Evolutionary conservation across 305 asterid genomes (phyloP).

Genomic region (Solanum chacoense): DNA sequence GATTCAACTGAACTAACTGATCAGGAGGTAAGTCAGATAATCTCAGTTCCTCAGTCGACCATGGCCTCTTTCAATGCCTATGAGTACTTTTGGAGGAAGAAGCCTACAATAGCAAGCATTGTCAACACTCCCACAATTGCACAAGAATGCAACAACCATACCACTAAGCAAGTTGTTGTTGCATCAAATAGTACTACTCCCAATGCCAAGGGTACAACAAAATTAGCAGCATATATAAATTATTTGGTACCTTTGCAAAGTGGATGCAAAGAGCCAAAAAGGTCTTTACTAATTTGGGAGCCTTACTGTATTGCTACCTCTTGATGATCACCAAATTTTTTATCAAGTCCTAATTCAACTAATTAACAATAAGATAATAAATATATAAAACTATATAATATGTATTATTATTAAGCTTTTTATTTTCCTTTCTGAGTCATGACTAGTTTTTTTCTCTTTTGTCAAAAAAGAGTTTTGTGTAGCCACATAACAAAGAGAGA

Average conservation of each 20-base stretch:
- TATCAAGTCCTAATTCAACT: background rate
- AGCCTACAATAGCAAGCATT: background rate
- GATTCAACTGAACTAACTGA: background rate
- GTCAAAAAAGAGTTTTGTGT: background rate
- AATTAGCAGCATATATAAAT: background rate
- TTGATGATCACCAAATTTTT: constrained; percentile 4
- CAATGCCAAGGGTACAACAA: background rate
- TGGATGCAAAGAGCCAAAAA: constrained; percentile 23
- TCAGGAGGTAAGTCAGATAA: background rate
- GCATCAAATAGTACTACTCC: background rate
- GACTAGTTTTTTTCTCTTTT: background rate
- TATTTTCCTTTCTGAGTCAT: background rate
- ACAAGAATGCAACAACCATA: background rate
- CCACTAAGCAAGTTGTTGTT: background rate
- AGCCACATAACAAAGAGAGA: background rate
- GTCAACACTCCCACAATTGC: constrained; percentile 10
- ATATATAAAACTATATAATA: background rate
- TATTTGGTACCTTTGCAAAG: constrained; percentile 6
- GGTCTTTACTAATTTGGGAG: constrained; percentile 20
- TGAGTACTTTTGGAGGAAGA: constrained; percentile 57
- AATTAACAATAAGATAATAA: background rate
- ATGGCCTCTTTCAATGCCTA: constrained; percentile 36
- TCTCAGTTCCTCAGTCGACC: constrained; percentile 10
- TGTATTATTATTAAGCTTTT: background rate
- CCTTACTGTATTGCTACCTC: constrained; percentile 28